Evolutionary conservation across 768 basidiomycete species (phyloP), one percentile per base, ranked within the genome.

Genomic region (Rhizopogon roseolus): DNA sequence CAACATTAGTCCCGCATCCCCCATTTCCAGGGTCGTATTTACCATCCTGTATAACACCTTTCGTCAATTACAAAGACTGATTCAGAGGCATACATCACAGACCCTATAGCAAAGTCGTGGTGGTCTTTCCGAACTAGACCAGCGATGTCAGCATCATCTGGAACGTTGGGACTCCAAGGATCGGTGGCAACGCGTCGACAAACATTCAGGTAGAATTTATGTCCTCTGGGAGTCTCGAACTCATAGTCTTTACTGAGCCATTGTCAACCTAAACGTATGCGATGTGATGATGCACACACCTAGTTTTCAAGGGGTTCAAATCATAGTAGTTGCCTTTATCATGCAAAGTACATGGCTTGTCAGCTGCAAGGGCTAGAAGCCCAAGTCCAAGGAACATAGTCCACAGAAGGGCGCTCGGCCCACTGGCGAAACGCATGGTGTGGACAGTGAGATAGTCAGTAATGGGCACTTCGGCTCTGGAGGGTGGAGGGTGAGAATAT

Each of bases 81-180:
- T 14, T 34, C 25, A 22, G 4, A n/a, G 27, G 8, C 22, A 13
- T 16, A 48, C 13, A 36, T 17, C 11, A 54, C 74, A 49, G 59
- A 87, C 89, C 90, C 90, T 36, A 91, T 77, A 6, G 82, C 81
- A 67, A 90, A 84, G 66, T 89, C 84, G 0, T 85, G 80, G 54
- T 80, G 86, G 44, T 70, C 80, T 46, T 75, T 76, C 39, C 81
- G 78, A 38, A 85, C 76, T 55, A 88, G 79, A 1, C 78, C 89
- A 5, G 75, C 88, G 17, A 90, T 77, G 40, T 85, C 74, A 16
- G 71, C 73, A 14, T 75, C 66, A 3, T 78, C 69, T 19, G 80
- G 73, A 34, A 82, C 75, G 38, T 80, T 77, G 7, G 80, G 65
- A 27, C 80, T 77, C 78, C 83, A 89, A 0, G 78, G 68, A 22